These are phyloP conservation scores for Penicillium aurantiogriseum DNA, from an alignment of 2,329 filamentous ascomycete genomes.

Conservation along the genomic window DNA sequence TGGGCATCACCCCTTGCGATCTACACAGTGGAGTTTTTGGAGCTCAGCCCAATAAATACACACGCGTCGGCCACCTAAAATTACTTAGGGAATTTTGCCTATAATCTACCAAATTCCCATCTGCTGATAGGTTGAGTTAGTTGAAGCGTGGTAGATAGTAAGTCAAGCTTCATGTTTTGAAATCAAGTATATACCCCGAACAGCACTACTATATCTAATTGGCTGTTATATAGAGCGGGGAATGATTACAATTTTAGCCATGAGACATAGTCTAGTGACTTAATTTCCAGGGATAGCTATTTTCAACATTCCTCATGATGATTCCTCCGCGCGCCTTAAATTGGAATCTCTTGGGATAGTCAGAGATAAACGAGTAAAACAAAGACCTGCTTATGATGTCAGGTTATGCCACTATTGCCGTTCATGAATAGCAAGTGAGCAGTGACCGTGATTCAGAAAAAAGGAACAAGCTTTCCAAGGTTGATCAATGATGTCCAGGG, in stretches of 20 bases:
- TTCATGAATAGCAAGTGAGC: no score
- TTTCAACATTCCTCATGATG: conserved; percentile 4
- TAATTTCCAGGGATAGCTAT: conserved; percentile 1
- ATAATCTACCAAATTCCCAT: neutral
- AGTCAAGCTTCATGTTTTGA: neutral
- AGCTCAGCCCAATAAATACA: neutral
- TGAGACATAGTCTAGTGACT: conserved; percentile 1
- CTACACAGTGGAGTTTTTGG: neutral
- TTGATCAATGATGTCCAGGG: neutral
- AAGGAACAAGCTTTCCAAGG: neutral
- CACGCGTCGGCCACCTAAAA: neutral
- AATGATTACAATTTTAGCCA: neutral
- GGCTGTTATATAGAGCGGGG: neutral
- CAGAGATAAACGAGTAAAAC: neutral
- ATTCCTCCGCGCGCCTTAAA: neutral
- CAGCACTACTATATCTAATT: neutral
- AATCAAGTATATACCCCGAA: neutral
- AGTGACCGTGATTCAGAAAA: neutral
- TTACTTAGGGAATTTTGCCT: neutral
- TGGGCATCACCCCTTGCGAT: conserved; percentile 8
- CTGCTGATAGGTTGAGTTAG: neutral
- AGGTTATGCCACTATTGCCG: neutral
- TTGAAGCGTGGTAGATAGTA: neutral
- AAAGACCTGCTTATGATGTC: neutral
- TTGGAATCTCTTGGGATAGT: neutral